phyloP scores from a whole-genome alignment of 805 yeast species.

The Debaryomyces prosopidis region DNA sequence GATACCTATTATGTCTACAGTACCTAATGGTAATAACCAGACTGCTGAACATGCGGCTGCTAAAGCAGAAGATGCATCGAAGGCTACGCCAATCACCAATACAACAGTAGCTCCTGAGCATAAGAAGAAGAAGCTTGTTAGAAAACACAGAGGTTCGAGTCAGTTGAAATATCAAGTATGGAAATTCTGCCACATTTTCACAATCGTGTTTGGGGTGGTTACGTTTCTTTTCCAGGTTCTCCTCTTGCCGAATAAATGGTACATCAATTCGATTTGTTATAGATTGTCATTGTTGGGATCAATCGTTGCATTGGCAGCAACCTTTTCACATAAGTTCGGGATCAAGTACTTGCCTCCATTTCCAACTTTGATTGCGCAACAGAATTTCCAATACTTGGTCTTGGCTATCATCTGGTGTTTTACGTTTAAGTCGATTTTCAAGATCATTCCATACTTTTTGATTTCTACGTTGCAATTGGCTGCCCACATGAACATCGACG shows the following conservation, averaged over 20 bases:
- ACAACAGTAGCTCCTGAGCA: conserved; percentile 12
- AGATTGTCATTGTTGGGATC: conserved; percentile 59
- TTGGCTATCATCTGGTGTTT: conserved; percentile 61
- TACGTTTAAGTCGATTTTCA: conserved; percentile 64
- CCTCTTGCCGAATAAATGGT: conserved; percentile 38
- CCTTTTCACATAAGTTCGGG: conserved; percentile 61
- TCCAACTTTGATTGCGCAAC: conserved; percentile 66
- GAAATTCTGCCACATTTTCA: conserved; percentile 55
- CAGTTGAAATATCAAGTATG: conserved; percentile 51
- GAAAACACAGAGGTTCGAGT: conserved; percentile 25
- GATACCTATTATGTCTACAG: conserved; percentile 5
- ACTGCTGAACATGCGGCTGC: neutral
- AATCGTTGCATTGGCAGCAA: conserved; percentile 48
- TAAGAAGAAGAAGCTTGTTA: conserved; percentile 29
- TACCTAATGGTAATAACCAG: conserved; percentile 4
- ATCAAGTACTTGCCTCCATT: conserved; percentile 58
- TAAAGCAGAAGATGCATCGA: conserved; percentile 4
- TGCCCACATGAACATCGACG: conserved; percentile 36
- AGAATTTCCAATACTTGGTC: conserved; percentile 69
- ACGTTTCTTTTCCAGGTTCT: conserved; percentile 37
- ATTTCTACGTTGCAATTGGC: conserved; percentile 61
- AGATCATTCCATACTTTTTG: conserved; percentile 59
- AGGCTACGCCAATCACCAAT: conserved; percentile 8
- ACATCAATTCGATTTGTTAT: conserved; percentile 53
- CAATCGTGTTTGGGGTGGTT: conserved; percentile 47